Evolutionary conservation across 2,329 filamentous ascomycete species (phyloP), one percentile per base, ranked within the genome.

Genomic region (Fusarium scirpi): DNA sequence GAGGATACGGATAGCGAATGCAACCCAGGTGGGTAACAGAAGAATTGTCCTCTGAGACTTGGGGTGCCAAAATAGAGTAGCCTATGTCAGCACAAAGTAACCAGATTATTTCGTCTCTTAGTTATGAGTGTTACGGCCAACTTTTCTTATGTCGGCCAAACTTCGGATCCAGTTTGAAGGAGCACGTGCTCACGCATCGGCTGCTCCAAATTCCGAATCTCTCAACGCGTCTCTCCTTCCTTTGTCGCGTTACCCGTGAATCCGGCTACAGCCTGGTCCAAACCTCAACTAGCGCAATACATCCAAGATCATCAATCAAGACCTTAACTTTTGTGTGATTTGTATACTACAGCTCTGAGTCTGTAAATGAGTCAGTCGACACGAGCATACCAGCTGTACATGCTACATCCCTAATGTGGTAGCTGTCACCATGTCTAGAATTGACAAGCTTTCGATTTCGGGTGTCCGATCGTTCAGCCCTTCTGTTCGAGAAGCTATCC

Each of bases 391-490:
- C 41, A 34, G 44, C 22, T 29, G 24, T 27, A 16, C 20, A 44
- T 8, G 30, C 41, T 16, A 20, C 25, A 11, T 52, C 22, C 48
- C 40, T 27, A n/a, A 71, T 70, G 72, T 54, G 44, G 59, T 61
- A 74, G 46, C 27, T 61, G 47, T 49, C 75, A 78, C 49, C 75
- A 87, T 87, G 93, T 93, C 94, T 72, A 92, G 90, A 79, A 94
- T 98, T 75, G 93, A 97, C 78, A 97, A 94, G 78, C 88, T 98
- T 74, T 92, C 91, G 72, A 96, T 98, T 69, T 83, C 90, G 78
- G 95, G 94, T 72, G 81, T 89, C 73, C 93, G 95, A 74, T 98
- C 95, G 61, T 98, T 98, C 79, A 92, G 92, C 80, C 91, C 92
- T 70, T 85, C 86, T 45, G 85, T 87, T 64, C 87, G 87, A 70